Conservation (phyloP, 768 basidiomycete genomes). For the Lepiota subincarnata region DNA sequence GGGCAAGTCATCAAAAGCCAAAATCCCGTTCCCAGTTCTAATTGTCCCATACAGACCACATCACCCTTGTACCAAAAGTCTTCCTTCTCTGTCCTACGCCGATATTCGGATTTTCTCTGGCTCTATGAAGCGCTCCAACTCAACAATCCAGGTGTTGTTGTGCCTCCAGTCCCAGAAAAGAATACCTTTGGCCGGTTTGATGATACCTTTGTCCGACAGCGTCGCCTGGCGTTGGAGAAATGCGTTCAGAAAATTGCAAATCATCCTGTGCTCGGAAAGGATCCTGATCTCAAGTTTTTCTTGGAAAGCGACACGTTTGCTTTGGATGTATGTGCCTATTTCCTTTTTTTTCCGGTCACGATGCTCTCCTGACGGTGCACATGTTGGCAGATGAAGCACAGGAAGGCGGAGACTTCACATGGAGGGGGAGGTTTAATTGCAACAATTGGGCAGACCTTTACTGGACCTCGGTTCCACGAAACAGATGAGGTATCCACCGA, state of each 20-base stretch:
- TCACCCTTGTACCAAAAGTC: constrained; percentile 81
- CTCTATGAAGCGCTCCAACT: constrained; percentile 80
- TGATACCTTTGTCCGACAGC: constrained; percentile 84
- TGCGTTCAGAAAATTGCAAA: constrained; percentile 91
- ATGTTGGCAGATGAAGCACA: constrained; percentile 72
- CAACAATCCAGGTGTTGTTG: constrained; percentile 96
- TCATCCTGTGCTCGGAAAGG: constrained; percentile 86
- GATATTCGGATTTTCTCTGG: constrained; percentile 98
- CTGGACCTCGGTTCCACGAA: constrained; percentile 82
- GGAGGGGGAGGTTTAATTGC: constrained; percentile 84
- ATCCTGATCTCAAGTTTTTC: constrained; percentile 84
- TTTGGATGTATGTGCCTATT: constrained; percentile 63
- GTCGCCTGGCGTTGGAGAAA: constrained; percentile 79
- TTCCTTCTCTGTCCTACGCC: constrained; percentile 89
- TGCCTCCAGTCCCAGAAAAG: constrained; percentile 96
- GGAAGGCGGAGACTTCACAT: constrained; percentile 70
- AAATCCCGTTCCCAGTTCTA: neutral
- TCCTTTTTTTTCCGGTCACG: neutral
- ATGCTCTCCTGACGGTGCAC: neutral
- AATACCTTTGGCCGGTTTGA: constrained; percentile 91
- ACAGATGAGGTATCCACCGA: constrained; percentile 64
- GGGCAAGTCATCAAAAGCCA: constrained; percentile 40
- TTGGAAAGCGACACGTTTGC: constrained; percentile 91
- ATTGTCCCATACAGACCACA: constrained; percentile 54
- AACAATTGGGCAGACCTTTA: constrained; percentile 71